These are phyloP conservation scores for Debaryomycetaceae sp. DNA, from an alignment of 1,139 yeast genomes.

Conservation along the genomic window DNA sequence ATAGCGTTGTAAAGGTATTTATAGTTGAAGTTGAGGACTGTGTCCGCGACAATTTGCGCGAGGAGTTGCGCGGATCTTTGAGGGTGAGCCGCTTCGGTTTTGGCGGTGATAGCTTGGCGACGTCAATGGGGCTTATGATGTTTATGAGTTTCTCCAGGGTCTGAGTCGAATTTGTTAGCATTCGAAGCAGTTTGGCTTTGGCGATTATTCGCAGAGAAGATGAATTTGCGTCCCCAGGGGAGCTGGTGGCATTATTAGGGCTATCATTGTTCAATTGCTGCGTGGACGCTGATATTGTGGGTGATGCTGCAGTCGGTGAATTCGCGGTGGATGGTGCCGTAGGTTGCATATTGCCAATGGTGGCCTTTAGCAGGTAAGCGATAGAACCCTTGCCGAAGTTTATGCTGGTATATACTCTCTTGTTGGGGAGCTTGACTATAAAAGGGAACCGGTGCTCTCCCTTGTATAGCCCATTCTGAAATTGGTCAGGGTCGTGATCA, in stretches of 20 bases:
- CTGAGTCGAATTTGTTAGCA: slow-evolving; percentile 25
- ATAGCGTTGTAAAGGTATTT: slow-evolving; percentile 35
- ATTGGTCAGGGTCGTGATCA: slow-evolving; percentile 13
- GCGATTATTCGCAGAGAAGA: slow-evolving; percentile 12
- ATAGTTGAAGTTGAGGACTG: slow-evolving; percentile 52
- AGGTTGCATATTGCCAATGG: slow-evolving; percentile 31
- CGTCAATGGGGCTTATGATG: slow-evolving; percentile 71
- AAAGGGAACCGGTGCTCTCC: slow-evolving; percentile 91
- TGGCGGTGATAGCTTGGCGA: slow-evolving; percentile 60
- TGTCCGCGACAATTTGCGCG: slow-evolving; percentile 34
- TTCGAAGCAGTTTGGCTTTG: slow-evolving; percentile 22
- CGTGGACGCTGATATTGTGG: not conserved
- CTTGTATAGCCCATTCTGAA: slow-evolving; percentile 50
- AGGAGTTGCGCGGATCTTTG: slow-evolving; percentile 36
- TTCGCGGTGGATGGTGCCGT: slow-evolving; percentile 4
- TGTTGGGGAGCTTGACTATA: slow-evolving; percentile 69
- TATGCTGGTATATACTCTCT: slow-evolving; percentile 67
- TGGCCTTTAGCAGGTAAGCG: slow-evolving; percentile 58
- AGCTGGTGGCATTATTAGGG: not conserved
- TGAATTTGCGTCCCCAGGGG: slow-evolving; percentile 11
- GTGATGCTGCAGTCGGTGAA: slow-evolving; percentile 7
- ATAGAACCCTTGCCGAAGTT: slow-evolving; percentile 85
- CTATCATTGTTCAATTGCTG: too few relatives aligned
- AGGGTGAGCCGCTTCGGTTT: slow-evolving; percentile 63
- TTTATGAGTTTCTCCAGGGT: slow-evolving; percentile 54